Conservation (phyloP, 129 eudicot species). For the Tagetes erecta region DNA sequence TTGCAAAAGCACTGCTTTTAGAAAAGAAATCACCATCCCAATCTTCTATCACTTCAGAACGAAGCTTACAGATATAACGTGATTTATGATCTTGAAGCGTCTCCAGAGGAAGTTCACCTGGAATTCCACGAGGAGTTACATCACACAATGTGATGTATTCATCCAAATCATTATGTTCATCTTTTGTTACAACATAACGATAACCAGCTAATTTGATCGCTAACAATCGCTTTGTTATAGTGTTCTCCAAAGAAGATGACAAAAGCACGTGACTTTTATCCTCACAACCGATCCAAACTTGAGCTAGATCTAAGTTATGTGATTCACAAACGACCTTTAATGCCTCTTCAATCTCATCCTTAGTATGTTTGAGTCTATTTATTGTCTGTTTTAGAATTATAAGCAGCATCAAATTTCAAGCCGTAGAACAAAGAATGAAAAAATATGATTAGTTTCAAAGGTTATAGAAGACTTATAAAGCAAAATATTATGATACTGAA, state of each 20-base stretch:
- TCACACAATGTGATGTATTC: too few species aligned
- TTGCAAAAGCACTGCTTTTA: too few species aligned
- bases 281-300: slow-evolving; percentile 16
- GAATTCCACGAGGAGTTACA: too few species aligned
- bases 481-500: too few species aligned
- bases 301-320: neutral
- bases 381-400: slow-evolving; percentile 13
- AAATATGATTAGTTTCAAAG: neutral
- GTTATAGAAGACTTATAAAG: too few species aligned
- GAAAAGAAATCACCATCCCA: too few species aligned
- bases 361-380: neutral
- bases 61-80: too few species aligned
- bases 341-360: slow-evolving; percentile 1
- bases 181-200: neutral
- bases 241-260: neutral
- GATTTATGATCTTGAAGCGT: neutral
- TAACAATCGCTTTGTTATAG: neutral
- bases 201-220: slow-evolving; percentile 11
- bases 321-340: neutral
- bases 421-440: neutral
- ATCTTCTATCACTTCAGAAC: too few species aligned
- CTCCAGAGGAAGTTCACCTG: neutral
- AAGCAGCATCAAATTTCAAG: neutral
- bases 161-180: too few species aligned
- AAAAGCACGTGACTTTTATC: slow-evolving; percentile 5